Evolutionary conservation across 176 grass and related monocot species (phyloP).

Genomic region (Oryza officinalis): DNA sequence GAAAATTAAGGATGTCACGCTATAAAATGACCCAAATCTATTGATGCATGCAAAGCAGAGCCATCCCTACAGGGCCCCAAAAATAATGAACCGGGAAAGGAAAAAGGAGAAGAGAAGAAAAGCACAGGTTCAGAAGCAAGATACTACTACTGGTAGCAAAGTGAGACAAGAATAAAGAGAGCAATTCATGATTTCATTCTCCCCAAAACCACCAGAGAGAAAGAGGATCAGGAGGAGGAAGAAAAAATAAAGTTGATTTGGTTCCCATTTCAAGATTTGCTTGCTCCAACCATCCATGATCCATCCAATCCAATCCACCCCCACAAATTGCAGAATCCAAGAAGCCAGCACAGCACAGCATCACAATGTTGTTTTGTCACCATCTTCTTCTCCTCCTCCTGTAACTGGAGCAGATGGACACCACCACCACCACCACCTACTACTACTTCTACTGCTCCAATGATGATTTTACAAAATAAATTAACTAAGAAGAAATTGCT

Average conservation of each 20-base stretch:
- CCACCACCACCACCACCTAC: constrained; percentile 7
- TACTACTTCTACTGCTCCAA: not conserved
- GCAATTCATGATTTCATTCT: constrained; percentile 27
- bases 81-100: constrained; percentile 27
- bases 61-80: not conserved
- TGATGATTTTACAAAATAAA: not conserved
- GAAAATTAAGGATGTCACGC: constrained; percentile 27
- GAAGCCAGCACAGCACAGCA: constrained; percentile 22
- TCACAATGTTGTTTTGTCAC: not conserved
- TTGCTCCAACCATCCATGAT: constrained; percentile 32
- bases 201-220: constrained; percentile 5
- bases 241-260: constrained; percentile 28
- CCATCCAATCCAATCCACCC: constrained; percentile 23
- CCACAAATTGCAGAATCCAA: constrained; percentile 33
- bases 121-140: not conserved
- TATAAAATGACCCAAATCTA: constrained; percentile 34
- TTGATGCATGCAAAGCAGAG: constrained; percentile 19
- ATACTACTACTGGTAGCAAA: not conserved
- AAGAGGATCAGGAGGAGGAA: not conserved
- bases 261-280: constrained; percentile 41
- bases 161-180: constrained; percentile 35
- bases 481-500: not conserved
- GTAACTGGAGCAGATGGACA: constrained; percentile 34
- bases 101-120: constrained; percentile 13
- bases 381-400: constrained; percentile 7